Evolutionary conservation across 306 rosid genomes (phyloP).

Genomic region (Comarum palustre): DNA sequence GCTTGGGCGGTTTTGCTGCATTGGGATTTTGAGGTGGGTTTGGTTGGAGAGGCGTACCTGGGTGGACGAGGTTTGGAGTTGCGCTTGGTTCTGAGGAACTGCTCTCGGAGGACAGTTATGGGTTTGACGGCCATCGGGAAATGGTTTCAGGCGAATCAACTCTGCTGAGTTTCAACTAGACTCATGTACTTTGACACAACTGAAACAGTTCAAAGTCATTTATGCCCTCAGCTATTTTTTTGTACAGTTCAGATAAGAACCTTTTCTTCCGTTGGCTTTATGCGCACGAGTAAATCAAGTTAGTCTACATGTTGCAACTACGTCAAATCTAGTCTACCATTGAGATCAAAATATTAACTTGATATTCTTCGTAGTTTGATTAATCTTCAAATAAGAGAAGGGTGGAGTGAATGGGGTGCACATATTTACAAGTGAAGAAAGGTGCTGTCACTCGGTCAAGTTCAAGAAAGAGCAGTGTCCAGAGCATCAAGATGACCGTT

Average conservation of each 20-base stretch:
- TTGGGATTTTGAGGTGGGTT: constrained; percentile 40
- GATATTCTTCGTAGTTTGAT: neutral
- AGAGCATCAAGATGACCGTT: constrained; percentile 35
- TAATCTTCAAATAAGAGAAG: neutral
- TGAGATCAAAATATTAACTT: neutral
- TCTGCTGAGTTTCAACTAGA: too few species aligned
- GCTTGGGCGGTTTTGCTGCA: constrained; percentile 44
- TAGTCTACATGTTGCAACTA: too few species aligned
- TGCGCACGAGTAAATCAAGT: too few species aligned
- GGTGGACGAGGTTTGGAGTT: constrained; percentile 9
- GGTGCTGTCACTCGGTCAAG: too few species aligned
- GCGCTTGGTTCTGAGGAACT: constrained; percentile 21
- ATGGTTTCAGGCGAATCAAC: too few species aligned
- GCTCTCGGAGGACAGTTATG: constrained; percentile 18
- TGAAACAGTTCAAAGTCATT: too few species aligned
- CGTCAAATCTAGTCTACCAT: too few species aligned
- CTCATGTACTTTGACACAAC: too few species aligned
- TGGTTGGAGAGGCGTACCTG: constrained; percentile 31
- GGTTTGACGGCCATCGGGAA: neutral
- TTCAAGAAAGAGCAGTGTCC: too few species aligned
- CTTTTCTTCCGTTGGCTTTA: too few species aligned
- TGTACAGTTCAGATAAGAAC: too few species aligned
- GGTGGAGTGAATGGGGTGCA: neutral
- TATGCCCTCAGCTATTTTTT: too few species aligned
- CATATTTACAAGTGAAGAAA: neutral